phyloP scores from a whole-genome alignment of 2,329 filamentous ascomycete species.

The Fusarium mexicanum region DNA sequence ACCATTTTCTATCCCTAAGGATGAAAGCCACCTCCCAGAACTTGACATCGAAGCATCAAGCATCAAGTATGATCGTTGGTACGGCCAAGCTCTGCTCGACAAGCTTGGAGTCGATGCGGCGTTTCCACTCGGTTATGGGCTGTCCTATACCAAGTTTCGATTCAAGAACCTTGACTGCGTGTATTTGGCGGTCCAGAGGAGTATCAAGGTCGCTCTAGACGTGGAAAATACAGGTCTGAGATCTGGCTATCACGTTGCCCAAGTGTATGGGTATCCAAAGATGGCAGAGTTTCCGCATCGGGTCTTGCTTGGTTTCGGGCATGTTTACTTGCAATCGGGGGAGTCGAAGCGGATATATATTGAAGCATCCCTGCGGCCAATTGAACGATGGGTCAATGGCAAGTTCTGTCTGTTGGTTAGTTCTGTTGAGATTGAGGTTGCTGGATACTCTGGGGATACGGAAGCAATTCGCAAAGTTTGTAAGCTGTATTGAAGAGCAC shows the following conservation, averaged over 20 bases:
- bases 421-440: neutral
- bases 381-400: neutral
- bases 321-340: neutral
- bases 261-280: conserved; percentile 26
- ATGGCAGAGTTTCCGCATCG: neutral
- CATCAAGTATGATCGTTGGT: conserved; percentile 31
- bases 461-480: neutral
- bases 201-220: neutral
- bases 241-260: conserved; percentile 18
- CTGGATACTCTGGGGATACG: neutral
- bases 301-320: neutral
- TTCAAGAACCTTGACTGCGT: neutral
- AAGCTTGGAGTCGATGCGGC: conserved; percentile 9
- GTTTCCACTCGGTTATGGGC: conserved; percentile 34
- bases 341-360: neutral
- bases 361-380: neutral
- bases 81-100: conserved; percentile 33
- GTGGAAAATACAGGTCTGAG: conserved; percentile 14
- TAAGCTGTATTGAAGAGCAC: neutral
- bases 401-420: neutral
- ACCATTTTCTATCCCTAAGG: conserved; percentile 24
- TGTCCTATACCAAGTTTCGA: conserved; percentile 32
- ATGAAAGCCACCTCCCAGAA: conserved; percentile 23
- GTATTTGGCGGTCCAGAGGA: neutral
- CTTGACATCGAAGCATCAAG: conserved; percentile 20